Evolutionary conservation across 176 grass and related monocot genomes (phyloP).

Genomic region (Eragrostis nindensis): DNA sequence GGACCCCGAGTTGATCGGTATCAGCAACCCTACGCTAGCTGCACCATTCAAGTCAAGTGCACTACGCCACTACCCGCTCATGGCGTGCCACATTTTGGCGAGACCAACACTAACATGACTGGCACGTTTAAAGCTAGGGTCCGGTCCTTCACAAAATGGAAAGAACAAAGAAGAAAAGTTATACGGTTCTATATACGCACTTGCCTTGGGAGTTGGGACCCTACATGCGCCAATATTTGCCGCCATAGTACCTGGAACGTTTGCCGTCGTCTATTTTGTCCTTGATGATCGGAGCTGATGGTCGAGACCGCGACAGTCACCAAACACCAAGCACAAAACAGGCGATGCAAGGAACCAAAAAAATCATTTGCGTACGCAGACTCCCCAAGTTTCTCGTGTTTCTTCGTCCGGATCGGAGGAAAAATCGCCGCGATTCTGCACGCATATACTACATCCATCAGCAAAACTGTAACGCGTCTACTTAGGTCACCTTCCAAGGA

Average conservation of each 20-base stretch:
- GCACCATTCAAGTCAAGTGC: too few species aligned
- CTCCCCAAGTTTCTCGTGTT: background rate
- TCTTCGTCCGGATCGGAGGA: background rate
- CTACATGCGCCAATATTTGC: slow-evolving; percentile 11
- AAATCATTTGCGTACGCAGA: background rate
- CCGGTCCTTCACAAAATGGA: too few species aligned
- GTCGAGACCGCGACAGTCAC: background rate
- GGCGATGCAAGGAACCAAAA: background rate
- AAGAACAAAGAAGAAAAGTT: too few species aligned
- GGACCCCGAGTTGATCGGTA: background rate
- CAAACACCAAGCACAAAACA: background rate
- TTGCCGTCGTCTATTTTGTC: background rate
- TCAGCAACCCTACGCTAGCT: background rate
- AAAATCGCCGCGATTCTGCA: background rate
- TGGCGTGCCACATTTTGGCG: background rate
- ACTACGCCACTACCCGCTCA: background rate
- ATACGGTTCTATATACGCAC: too few species aligned
- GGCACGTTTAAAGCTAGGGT: too few species aligned
- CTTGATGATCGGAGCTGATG: background rate
- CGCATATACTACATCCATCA: too few species aligned
- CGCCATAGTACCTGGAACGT: background rate
- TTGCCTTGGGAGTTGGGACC: background rate
- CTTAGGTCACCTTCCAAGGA: background rate
- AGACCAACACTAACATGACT: too few species aligned
- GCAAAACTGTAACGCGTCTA: too few species aligned